Evolutionary conservation across 345 rosid species (phyloP), one percentile per base, ranked within the genome.

Genomic region (Brassica rapa): DNA sequence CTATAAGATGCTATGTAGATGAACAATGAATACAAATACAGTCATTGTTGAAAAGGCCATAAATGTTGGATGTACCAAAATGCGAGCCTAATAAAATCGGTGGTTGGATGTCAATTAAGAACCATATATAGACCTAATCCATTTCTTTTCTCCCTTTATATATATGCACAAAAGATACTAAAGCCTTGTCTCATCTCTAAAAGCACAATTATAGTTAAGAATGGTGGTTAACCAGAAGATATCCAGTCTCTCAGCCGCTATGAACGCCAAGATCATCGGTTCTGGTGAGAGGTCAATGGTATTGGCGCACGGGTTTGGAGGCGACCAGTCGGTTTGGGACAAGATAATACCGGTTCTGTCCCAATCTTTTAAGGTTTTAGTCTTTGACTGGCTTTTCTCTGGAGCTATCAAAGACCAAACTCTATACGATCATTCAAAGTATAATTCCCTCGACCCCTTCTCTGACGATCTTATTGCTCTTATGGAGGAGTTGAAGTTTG

Each of bases 321-420:
- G 65, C 35, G 92, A 93, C 77, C 97, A 91, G 69, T 85, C 90
- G 6, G 59, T 83, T 25, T 89, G 93, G 93, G 82, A 88, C 82
- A 86, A 86, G 83, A 73, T 85, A 66, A 30, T 86, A 23, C 92
- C 95, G 21, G 61, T 62, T 53, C 62, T 93, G 77, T 67, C 91
- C 9, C 65, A 77, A 39, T 68, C 84, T 19, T 88, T 59, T 77
- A 80, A 77, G 82, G 84, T 93, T 68, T 73, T 89, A 15, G 84
- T 86, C n/a, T 93, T 90, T 60, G 98, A 91, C 43, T 91, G 97
- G 95, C 46, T 71, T 10, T 93, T 89, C 78, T 89, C 97, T 2
- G 91, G 95, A 11, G 86, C 90, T 27, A 84, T 86, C 4, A 82
- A 87, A 77, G 95, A 88, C 33, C 84, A 81, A 29, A 72, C 67